Conservation (phyloP, 2,329 filamentous ascomycete genomes). For the Biscogniauxia mediterranea region DNA sequence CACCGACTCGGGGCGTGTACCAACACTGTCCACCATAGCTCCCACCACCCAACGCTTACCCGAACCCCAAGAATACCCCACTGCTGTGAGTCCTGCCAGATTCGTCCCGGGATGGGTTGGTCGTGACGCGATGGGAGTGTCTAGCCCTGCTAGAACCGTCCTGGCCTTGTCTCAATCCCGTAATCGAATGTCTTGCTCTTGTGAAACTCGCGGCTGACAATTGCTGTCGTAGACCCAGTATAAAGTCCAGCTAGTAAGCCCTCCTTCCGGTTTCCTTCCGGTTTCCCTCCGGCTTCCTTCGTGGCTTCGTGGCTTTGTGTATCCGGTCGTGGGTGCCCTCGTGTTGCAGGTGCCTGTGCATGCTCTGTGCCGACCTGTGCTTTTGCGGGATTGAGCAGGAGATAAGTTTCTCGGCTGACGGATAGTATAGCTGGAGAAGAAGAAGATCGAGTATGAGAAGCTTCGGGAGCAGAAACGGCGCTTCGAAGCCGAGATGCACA, state of each 20-base stretch:
- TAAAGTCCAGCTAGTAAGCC: slow-evolving; percentile 70
- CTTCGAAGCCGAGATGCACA: slow-evolving; percentile 90
- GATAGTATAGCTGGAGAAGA: slow-evolving; percentile 76
- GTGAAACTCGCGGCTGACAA: slow-evolving; percentile 31
- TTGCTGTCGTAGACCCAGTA: slow-evolving; percentile 29
- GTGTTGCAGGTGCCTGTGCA: background rate
- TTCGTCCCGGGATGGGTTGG: slow-evolving; percentile 8
- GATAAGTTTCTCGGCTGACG: background rate
- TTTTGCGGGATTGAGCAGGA: background rate
- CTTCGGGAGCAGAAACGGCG: slow-evolving; percentile 84
- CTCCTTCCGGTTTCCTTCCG: slow-evolving; percentile 9
- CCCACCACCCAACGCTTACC: slow-evolving; percentile 42
- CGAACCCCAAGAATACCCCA: slow-evolving; percentile 51
- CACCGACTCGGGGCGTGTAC: slow-evolving; percentile 81
- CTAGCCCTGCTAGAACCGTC: slow-evolving; percentile 20
- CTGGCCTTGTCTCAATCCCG: slow-evolving; percentile 30
- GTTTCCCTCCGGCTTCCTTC: slow-evolving; percentile 8
- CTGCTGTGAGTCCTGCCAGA: slow-evolving; percentile 30
- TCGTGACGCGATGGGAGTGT: slow-evolving; percentile 8
- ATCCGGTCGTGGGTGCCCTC: background rate
- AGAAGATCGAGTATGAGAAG: slow-evolving; percentile 87
- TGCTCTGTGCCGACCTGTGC: slow-evolving; percentile 36
- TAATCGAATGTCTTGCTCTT: slow-evolving; percentile 29
- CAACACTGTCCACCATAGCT: slow-evolving; percentile 67
- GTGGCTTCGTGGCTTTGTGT: slow-evolving; percentile 7